Conservation (phyloP, 1,139 yeast species). For the Casaregolazyma suthepensis region DNA sequence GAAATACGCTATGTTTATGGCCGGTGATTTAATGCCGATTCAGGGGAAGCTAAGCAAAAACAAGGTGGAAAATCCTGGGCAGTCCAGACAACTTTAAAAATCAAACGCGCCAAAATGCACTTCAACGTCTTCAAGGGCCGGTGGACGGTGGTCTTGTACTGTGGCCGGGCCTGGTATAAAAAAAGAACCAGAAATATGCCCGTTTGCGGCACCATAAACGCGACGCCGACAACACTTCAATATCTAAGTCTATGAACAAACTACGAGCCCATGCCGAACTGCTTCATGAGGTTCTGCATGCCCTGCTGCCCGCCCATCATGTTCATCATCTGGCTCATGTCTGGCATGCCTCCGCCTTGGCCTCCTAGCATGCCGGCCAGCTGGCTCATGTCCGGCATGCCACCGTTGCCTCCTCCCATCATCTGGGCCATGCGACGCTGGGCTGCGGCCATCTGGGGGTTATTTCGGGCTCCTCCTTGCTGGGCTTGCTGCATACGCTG, state of each 20-base stretch:
- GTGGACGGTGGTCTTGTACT: background rate
- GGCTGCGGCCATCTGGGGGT: slow-evolving; percentile 35
- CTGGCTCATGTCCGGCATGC: slow-evolving; percentile 34
- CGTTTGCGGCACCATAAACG: background rate
- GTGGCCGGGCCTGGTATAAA: background rate
- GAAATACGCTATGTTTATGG: background rate
- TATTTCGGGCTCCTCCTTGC: slow-evolving; percentile 24
- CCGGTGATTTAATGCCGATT: background rate
- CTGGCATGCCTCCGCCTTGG: slow-evolving; percentile 44
- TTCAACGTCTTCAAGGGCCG: background rate
- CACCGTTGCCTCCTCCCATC: slow-evolving; percentile 29
- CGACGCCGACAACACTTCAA: background rate
- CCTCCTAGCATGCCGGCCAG: slow-evolving; percentile 38
- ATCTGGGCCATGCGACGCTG: slow-evolving; percentile 34
- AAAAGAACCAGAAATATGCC: background rate
- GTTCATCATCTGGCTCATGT: slow-evolving; percentile 44
- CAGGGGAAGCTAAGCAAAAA: background rate
- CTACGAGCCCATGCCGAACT: slow-evolving; percentile 47
- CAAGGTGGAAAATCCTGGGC: background rate
- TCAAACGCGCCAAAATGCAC: background rate
- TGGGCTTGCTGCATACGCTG: slow-evolving; percentile 33
- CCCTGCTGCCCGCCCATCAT: slow-evolving; percentile 63
- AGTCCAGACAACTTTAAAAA: background rate
- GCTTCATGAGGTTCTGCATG: slow-evolving; percentile 75
- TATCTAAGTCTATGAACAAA: background rate